phyloP scores from a whole-genome alignment of 1,284 basidiomycete species.

The Tilletia walkeri region DNA sequence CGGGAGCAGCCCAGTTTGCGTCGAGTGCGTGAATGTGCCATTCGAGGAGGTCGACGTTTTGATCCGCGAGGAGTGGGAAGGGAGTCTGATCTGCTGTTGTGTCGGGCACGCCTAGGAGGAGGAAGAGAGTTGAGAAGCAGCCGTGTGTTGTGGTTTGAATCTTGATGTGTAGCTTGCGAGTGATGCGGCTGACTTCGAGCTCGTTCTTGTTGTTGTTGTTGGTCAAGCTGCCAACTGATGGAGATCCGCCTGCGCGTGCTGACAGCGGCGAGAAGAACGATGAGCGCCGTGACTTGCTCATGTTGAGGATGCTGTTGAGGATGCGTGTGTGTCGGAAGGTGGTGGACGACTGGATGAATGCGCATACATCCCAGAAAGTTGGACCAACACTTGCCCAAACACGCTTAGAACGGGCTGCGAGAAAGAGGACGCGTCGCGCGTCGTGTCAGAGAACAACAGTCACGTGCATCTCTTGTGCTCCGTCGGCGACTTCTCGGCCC shows the following conservation, averaged over 20 bases:
- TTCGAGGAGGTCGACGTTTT: neutral
- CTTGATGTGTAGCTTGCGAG: conserved; percentile 6
- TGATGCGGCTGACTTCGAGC: conserved; percentile 13
- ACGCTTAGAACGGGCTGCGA: no score
- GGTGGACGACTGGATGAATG: no score
- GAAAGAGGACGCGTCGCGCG: no score
- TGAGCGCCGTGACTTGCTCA: neutral
- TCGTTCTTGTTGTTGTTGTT: conserved; percentile 2
- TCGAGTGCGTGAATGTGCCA: conserved; percentile 12
- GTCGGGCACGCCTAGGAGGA: conserved; percentile 2
- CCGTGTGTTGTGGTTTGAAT: conserved; percentile 1
- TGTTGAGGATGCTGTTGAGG: no score
- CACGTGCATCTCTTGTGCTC: no score
- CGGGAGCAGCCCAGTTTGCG: conserved; percentile 2
- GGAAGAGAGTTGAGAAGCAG: conserved; percentile 3
- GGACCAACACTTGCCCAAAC: no score
- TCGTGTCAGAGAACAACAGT: no score
- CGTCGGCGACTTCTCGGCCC: no score
- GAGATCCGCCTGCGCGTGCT: neutral
- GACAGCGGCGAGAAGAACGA: conserved; percentile 4
- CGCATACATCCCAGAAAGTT: no score
- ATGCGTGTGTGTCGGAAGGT: no score
- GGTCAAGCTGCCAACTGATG: no score
- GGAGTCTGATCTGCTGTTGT: neutral
- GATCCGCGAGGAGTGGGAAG: neutral